Base-by-base conservation (phyloP, 1,284 basidiomycete genomes). In the Boletellus dicymbophilus region DNA sequence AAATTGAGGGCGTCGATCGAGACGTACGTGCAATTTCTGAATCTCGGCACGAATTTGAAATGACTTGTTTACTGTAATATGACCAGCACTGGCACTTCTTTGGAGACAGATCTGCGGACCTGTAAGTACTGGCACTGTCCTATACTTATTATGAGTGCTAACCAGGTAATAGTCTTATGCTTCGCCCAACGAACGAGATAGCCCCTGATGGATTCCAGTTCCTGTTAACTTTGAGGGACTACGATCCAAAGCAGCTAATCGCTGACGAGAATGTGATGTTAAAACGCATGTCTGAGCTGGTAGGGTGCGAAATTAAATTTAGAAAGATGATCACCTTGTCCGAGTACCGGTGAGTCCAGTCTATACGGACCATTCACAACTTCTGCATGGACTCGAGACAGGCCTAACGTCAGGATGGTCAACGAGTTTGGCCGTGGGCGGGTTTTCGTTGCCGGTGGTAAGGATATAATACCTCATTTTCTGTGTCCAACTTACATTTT, bases 121-220 rank as follows among this genome's bases (percentile, higher is more conserved):
- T 55, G 63, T 58, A 22, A 27, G 57, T 27, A 15, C n/a, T n/a
- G n/a, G n/a, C n/a, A n/a, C n/a, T n/a, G n/a, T n/a, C n/a, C n/a
- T n/a, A n/a, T n/a, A n/a, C n/a, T n/a, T n/a, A n/a, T n/a, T n/a
- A n/a, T n/a, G n/a, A n/a, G n/a, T n/a, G n/a, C n/a, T n/a, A n/a
- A n/a, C n/a, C n/a, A n/a, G n/a, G n/a, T n/a, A n/a, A n/a, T 23
- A 65, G 55, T 13, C 11, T 48, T 26, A 41, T 25, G 33, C 46
- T 67, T 38, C 55, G 54, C 26, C 54, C 58, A 8, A 52, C 52
- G 23, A 39, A 61, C n/a, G 59, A 65, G 15, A 22, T 66, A 1
- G 52, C 40, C 2, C 47, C 44, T 1, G 64, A 68, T n/a, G 59
- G 74, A 6, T 75, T 69, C 59, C 70, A 64, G 37, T 69, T 74